phyloP scores from a whole-genome alignment of 1,284 basidiomycete genomes.

The Vanrija pseudolonga region DNA sequence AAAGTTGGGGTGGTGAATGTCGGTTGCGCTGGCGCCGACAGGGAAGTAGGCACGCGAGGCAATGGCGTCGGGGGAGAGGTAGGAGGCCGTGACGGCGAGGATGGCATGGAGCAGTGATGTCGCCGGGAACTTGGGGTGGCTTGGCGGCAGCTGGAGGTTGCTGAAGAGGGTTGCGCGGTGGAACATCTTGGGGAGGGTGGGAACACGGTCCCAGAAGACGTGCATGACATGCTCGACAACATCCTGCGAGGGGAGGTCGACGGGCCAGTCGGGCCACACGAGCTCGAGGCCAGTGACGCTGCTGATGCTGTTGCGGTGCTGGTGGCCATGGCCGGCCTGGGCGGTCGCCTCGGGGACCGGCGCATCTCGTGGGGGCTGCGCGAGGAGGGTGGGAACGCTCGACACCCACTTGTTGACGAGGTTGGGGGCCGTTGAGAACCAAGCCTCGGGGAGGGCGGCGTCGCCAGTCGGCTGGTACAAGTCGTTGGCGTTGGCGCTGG shows the following conservation, averaged over 20 bases:
- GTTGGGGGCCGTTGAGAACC: too few relatives aligned
- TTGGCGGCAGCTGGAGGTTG: constrained; percentile 31
- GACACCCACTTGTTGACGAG: too few relatives aligned
- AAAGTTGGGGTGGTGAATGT: constrained; percentile 29
- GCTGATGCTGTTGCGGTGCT: not conserved
- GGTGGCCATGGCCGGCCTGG: too few relatives aligned
- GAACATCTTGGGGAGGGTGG: constrained; percentile 35
- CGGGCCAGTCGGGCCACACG: constrained; percentile 28
- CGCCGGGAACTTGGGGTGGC: constrained; percentile 30
- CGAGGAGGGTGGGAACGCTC: too few relatives aligned
- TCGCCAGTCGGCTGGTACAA: too few relatives aligned
- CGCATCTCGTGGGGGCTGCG: too few relatives aligned
- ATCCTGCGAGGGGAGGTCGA: constrained; percentile 31
- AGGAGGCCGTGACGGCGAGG: constrained; percentile 32
- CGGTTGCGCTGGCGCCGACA: constrained; percentile 22
- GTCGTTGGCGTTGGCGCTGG: too few relatives aligned
- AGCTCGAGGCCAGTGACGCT: not conserved
- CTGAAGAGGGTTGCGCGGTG: constrained; percentile 26
- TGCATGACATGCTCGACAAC: constrained; percentile 34
- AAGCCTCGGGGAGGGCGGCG: too few relatives aligned
- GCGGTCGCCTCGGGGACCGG: too few relatives aligned
- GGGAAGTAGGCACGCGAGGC: constrained; percentile 37
- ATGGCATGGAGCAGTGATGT: constrained; percentile 35
- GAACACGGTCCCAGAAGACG: constrained; percentile 42
- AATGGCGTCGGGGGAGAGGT: constrained; percentile 27